Conservation (phyloP, 2,329 filamentous ascomycete species). For the Monilinia aucupariae region DNA sequence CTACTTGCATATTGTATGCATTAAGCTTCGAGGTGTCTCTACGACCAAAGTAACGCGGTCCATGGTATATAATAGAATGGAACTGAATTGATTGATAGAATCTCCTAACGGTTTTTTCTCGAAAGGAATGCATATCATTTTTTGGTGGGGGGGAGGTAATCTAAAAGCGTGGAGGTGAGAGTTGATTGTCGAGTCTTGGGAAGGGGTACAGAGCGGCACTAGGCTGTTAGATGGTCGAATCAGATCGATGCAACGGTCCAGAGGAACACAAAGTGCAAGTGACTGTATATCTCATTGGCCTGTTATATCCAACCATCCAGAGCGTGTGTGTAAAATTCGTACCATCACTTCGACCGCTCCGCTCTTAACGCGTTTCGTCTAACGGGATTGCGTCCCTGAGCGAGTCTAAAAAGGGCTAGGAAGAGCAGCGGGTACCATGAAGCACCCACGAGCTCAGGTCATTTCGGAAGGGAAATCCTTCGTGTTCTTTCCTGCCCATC, state of each 20-base stretch:
- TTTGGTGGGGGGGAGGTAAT: not conserved
- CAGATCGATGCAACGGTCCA: not conserved
- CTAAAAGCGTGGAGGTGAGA: not conserved
- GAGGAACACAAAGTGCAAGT: not conserved
- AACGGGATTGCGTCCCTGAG: not conserved
- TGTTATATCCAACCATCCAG: not conserved
- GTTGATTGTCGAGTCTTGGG: not conserved
- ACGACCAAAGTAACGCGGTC: not conserved
- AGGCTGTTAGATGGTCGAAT: not conserved
- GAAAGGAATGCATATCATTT: not conserved
- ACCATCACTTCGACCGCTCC: not conserved
- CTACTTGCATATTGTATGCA: not conserved
- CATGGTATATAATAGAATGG: not conserved
- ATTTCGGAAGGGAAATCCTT: not conserved
- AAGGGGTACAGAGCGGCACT: not conserved
- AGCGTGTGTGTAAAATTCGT: not conserved
- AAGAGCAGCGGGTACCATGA: not conserved
- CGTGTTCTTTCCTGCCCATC: not conserved
- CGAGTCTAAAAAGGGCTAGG: not conserved
- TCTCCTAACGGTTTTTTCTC: not conserved
- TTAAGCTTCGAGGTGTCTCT: constrained; percentile 2
- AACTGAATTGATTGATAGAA: not conserved
- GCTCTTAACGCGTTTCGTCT: not conserved
- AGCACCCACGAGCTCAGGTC: constrained; percentile 3
- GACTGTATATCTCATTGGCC: not conserved